Evolutionary conservation across 2,329 filamentous ascomycete species (phyloP).

Genomic region (Monosporascus cannonballus): DNA sequence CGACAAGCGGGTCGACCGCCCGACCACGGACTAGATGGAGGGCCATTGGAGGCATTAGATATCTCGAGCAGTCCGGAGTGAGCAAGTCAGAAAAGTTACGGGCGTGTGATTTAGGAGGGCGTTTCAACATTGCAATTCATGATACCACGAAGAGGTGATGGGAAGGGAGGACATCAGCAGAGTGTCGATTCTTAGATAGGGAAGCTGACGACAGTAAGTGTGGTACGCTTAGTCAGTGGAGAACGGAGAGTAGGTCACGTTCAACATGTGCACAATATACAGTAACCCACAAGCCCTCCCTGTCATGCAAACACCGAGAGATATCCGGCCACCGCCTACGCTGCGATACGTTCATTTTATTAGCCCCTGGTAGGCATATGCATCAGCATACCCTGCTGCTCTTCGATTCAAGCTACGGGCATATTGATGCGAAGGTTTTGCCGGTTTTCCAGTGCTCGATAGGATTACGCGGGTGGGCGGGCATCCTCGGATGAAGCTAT

Average conservation of each 20-base stretch:
- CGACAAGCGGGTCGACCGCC: too few relatives aligned
- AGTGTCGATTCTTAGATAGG: neutral
- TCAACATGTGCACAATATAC: neutral
- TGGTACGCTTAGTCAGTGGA: neutral
- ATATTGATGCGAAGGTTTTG: too few relatives aligned
- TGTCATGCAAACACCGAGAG: neutral
- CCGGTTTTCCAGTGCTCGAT: too few relatives aligned
- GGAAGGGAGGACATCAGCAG: neutral
- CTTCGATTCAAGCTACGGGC: too few relatives aligned
- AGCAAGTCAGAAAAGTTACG: too few relatives aligned
- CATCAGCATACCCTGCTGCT: too few relatives aligned
- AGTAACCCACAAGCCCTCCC: too few relatives aligned
- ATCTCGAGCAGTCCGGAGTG: neutral
- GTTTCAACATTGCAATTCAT: too few relatives aligned
- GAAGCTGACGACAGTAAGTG: neutral
- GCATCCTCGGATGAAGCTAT: neutral
- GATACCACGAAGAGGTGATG: neutral
- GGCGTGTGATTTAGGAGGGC: too few relatives aligned
- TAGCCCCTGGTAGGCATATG: too few relatives aligned
- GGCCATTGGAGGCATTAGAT: too few relatives aligned
- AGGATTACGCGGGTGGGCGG: neutral
- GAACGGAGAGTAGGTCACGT: neutral
- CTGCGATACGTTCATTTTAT: neutral
- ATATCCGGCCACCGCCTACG: neutral
- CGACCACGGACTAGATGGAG: too few relatives aligned